Base-by-base conservation (phyloP, 2,329 filamentous ascomycete genomes). In the Ascocoryne sarcoides region DNA sequence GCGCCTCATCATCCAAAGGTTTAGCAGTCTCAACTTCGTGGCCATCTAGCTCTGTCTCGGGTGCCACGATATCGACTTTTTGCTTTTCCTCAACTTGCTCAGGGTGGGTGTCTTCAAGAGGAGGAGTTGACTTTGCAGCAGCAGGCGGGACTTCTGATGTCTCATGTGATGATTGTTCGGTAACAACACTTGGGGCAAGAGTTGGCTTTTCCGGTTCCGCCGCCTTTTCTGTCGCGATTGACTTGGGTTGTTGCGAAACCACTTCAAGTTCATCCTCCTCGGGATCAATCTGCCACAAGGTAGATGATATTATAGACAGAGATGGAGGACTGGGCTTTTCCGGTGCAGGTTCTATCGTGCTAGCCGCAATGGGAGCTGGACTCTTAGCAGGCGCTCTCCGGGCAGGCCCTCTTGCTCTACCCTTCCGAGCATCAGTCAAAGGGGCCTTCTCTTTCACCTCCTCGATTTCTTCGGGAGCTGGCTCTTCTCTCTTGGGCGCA, bases 401-500 rank as follows among this genome's bases (percentile, higher is more conserved):
- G 51, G 87, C 80, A 12, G 92, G 92, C 9, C 92, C 92, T 49
- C 86, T 81, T 16, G 92, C 92, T 50, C 92, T 76, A 17, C 88
- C 79, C 67, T 96, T 96, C 50, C 92, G 77, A 26, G 89, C 88
- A 68, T 98, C 92, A 16, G 73, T 72, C 18, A 98, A 68, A n/a
- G 89, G 88, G 9, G 73, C 78, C 61, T 87, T 86, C 55, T 88
- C 79, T 50, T 73, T 67, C 44, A 75, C 76, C 44, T 75, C 70
- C 21, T 71, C 70, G 2, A 63, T 64, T 21, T 77, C 71, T 38
- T 79, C 70, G 10, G 69, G 65, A 8, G 65, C 60, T 30, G 71
- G 66, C 49, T 89, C 82, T 55, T 84, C 81, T 50, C 84, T 82
- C 67, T 87, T 89, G 2, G 79, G 75, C 8, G 72, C 76, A 52